Evolutionary conservation across 164 flowering plant genomes (phyloP), one percentile per base, ranked within the genome.

Genomic region (Tetracentron sinense): DNA sequence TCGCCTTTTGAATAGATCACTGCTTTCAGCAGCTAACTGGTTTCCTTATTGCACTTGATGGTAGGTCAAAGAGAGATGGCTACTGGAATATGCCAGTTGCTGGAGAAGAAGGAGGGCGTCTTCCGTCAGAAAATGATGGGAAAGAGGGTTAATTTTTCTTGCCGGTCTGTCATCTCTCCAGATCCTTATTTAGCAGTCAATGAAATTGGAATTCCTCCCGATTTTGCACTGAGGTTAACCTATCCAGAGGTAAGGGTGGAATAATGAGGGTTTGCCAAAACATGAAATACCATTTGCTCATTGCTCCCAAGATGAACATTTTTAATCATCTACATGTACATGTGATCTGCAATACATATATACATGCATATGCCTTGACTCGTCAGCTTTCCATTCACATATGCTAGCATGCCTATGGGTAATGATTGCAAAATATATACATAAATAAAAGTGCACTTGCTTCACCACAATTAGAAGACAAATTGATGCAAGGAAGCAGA

Each of bases 101-200:
- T 95, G 63, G 99, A 95, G 73, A 95, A 87, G 75, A 92, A 95
- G 64, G 97, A 87, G 62, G 99, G 99, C 26, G 47, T 92, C 47
- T 95, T 95, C 67, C 92, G 99, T 46, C 99, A 92, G 78, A 92
- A 95, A 71, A 83, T 95, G 97, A 95, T 95, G 97, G 99, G 99
- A 44, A 95, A 95, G 74, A 82, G 99, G 73, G 99, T 95, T 44
- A 92, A 95, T 73, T 83, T 55, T 83, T 92, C 97, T 25, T 95
- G 97, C 49, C 94, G 99, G 1, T 95, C 99, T 57, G 97, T 95
- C 53, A 95, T 95, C 65, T 95, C 99, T 16, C 99, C 97, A n/a
- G 99, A 95, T 81, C 97, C 97, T 6, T 92, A 92, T 76, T 68
- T 95, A 61, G 92, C 89, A 10, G 99, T 95, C 46, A 90, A 95